Evolutionary conservation across 345 rosid genomes (phyloP).

Genomic region (Eucalyptus polybractea): DNA sequence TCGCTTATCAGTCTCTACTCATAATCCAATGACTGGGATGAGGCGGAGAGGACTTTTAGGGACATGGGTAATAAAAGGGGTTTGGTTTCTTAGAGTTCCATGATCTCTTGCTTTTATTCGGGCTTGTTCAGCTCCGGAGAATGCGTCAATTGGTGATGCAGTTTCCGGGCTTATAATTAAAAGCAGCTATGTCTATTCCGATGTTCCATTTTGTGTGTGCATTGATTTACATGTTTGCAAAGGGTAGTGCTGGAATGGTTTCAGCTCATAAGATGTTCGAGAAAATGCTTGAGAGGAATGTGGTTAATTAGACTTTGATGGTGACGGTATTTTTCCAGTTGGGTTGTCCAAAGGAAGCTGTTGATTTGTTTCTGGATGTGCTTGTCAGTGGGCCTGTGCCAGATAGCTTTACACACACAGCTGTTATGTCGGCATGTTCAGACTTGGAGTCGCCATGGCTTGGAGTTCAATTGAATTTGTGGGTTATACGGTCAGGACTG

Average conservation of each 20-base stretch:
- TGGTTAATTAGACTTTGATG: conserved; percentile 10
- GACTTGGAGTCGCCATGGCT: conserved; percentile 2
- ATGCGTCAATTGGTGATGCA: not conserved
- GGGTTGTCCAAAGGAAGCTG: conserved; percentile 33
- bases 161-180: conserved; percentile 10
- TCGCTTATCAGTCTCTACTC: too few species aligned
- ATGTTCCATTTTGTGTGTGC: conserved; percentile 55
- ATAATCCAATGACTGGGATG: too few species aligned
- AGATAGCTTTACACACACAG: conserved; percentile 48
- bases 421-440: conserved; percentile 47
- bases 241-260: conserved; percentile 27
- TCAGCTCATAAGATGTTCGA: conserved; percentile 48
- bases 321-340: conserved; percentile 31
- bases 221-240: conserved; percentile 53
- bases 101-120: not conserved
- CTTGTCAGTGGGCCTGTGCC: conserved; percentile 31
- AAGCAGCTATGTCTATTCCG: conserved; percentile 35
- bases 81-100: too few species aligned
- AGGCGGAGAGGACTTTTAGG: too few species aligned
- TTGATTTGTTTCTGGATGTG: conserved; percentile 33
- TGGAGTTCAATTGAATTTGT: conserved; percentile 57
- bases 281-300: not conserved
- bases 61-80: too few species aligned
- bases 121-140: not conserved
- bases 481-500: conserved; percentile 33